phyloP scores from a whole-genome alignment of 2,329 filamentous ascomycete species.

The Thelonectria discophora region DNA sequence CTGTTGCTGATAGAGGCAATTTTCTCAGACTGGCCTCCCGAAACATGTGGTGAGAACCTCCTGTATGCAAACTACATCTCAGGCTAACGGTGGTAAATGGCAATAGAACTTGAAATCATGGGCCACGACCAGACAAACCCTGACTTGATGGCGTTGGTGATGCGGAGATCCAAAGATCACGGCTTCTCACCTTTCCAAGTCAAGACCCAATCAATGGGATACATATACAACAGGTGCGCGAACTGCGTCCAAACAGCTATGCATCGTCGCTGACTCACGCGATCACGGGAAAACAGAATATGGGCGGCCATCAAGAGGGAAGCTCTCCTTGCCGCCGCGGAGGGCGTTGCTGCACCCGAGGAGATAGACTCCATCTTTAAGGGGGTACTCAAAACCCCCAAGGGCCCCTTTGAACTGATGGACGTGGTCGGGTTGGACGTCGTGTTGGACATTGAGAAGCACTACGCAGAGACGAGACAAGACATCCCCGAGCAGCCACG shows the following conservation, averaged over 20 bases:
- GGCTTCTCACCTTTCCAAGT: constrained; percentile 46
- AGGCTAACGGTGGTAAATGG: neutral
- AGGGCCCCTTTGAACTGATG: constrained; percentile 46
- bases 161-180: constrained; percentile 40
- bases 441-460: constrained; percentile 45
- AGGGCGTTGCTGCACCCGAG: constrained; percentile 43
- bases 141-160: constrained; percentile 34
- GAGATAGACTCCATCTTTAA: constrained; percentile 46
- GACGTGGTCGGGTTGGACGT: constrained; percentile 46
- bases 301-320: constrained; percentile 47
- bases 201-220: constrained; percentile 44
- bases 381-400: constrained; percentile 43
- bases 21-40: constrained; percentile 45
- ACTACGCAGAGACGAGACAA: constrained; percentile 41
- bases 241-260: neutral
- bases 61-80: rapidly evolving
- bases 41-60: constrained; percentile 39
- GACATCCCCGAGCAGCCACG: constrained; percentile 39
- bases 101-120: constrained; percentile 44
- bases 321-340: constrained; percentile 43
- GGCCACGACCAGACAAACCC: constrained; percentile 41
- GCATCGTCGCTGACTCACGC: neutral
- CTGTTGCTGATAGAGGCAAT: neutral
- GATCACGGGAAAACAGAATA: constrained; percentile 32
- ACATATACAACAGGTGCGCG: constrained; percentile 44